These are phyloP conservation scores for Russula virescens DNA, from an alignment of 768 basidiomycete species.

Conservation along the genomic window DNA sequence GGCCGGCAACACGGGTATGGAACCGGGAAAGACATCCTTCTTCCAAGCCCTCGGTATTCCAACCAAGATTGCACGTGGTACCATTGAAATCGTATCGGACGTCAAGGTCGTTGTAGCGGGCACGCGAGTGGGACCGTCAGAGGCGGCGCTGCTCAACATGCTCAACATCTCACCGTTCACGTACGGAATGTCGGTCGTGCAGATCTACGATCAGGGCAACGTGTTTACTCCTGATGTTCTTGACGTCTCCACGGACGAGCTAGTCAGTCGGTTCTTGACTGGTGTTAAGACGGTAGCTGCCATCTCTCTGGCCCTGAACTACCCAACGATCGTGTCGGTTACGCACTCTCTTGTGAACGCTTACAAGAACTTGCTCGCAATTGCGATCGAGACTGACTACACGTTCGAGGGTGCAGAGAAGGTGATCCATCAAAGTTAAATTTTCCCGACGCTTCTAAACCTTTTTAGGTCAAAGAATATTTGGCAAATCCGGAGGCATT, in stretches of 20 bases:
- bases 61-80: slow-evolving; percentile 99
- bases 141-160: slow-evolving; percentile 99
- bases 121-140: slow-evolving; percentile 91
- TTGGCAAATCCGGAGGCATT: slow-evolving; percentile 99
- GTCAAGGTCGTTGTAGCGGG: slow-evolving; percentile 92
- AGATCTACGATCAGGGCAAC: slow-evolving; percentile 94
- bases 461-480: slow-evolving; percentile 80
- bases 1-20: slow-evolving; percentile 99
- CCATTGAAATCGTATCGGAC: slow-evolving; percentile 98
- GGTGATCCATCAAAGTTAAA: slow-evolving; percentile 42
- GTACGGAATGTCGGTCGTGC: slow-evolving; percentile 97
- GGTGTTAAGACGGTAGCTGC: slow-evolving; percentile 95
- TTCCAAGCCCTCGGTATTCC: slow-evolving; percentile 99
- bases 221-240: slow-evolving; percentile 85
- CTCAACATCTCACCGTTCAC: slow-evolving; percentile 99
- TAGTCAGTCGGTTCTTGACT: slow-evolving; percentile 85
- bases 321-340: slow-evolving; percentile 94
- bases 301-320: slow-evolving; percentile 92
- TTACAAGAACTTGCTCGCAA: slow-evolving; percentile 95
- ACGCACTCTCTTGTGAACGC: slow-evolving; percentile 95
- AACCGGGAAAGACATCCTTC: slow-evolving; percentile 99
- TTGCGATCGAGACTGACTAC: slow-evolving; percentile 89
- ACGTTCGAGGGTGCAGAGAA: slow-evolving; percentile 90
- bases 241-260: slow-evolving; percentile 87
- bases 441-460: slow-evolving; percentile 31